Evolutionary conservation across 768 basidiomycete species (phyloP).

Genomic region (Crassisporium funariophilum): DNA sequence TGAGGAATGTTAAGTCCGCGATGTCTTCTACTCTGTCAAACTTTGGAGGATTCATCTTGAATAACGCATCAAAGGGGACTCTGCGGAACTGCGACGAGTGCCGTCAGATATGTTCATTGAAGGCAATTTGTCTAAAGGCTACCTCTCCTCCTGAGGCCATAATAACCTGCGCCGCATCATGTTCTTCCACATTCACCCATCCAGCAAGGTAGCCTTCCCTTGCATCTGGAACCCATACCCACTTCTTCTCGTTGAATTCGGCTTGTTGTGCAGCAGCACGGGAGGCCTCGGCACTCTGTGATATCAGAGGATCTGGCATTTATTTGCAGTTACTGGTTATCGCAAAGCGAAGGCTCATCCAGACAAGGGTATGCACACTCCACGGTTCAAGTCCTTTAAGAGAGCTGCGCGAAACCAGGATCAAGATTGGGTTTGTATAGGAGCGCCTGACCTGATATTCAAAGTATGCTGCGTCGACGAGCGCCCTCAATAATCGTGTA

Average conservation of each 20-base stretch:
- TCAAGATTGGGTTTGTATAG: neutral
- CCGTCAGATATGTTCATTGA: neutral
- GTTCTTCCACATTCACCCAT: constrained; percentile 89
- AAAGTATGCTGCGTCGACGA: no score
- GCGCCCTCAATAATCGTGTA: no score
- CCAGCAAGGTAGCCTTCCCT: constrained; percentile 93
- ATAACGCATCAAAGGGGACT: constrained; percentile 79
- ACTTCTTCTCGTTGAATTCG: constrained; percentile 97
- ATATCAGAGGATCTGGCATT: constrained; percentile 53
- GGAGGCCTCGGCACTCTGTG: constrained; percentile 71
- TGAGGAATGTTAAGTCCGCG: constrained; percentile 95
- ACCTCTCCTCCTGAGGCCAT: constrained; percentile 87
- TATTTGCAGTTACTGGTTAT: constrained; percentile 3
- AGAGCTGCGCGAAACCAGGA: neutral
- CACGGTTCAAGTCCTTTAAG: no score
- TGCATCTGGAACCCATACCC: constrained; percentile 97
- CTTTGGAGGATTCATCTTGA: constrained; percentile 98
- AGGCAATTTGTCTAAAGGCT: constrained; percentile 18
- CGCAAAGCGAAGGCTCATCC: no score
- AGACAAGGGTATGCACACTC: no score
- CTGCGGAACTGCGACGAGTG: constrained; percentile 31
- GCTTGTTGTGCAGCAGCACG: constrained; percentile 88
- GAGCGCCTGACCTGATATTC: no score
- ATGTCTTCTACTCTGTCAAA: constrained; percentile 98
- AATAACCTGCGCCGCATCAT: constrained; percentile 80